Conservation (phyloP, 1,284 basidiomycete genomes). For the Moesziomyces sp. region DNA sequence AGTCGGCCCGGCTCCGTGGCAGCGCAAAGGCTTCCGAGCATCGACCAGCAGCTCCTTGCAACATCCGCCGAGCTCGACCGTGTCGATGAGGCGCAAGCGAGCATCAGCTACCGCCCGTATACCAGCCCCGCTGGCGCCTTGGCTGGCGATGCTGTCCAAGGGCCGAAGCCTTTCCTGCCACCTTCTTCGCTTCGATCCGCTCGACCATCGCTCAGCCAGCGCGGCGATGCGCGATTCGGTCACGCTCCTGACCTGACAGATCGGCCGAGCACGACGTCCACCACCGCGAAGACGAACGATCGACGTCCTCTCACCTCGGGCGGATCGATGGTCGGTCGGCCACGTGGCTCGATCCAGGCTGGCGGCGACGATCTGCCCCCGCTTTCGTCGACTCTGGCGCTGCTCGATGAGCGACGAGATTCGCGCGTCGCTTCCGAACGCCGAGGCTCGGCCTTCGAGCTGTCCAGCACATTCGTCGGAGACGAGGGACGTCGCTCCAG, state of each 20-base stretch:
- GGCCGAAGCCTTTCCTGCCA: conserved; percentile 32
- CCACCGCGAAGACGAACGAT: conserved; percentile 15
- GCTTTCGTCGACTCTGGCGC: conserved; percentile 26
- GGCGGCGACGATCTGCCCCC: conserved; percentile 27
- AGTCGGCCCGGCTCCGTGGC: conserved; percentile 31
- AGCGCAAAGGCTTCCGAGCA: conserved; percentile 41
- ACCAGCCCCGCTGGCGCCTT: conserved; percentile 46
- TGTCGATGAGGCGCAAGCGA: conserved; percentile 23
- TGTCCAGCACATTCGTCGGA: conserved; percentile 6
- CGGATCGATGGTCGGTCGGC: conserved; percentile 19
- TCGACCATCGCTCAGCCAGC: conserved; percentile 26
- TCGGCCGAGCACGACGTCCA: conserved; percentile 9
- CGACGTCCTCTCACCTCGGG: conserved; percentile 42
- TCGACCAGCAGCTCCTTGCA: conserved; percentile 47
- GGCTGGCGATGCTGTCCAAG: conserved; percentile 12
- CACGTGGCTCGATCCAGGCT: conserved; percentile 17
- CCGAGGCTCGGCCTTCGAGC: conserved; percentile 27
- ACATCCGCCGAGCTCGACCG: conserved; percentile 33
- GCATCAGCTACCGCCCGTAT: conserved; percentile 27
- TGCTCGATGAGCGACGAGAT: conserved; percentile 31
- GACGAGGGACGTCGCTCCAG: conserved; percentile 11
- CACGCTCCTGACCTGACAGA: conserved; percentile 17
- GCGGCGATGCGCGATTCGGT: conserved; percentile 20
- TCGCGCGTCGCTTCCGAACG: conserved; percentile 19
- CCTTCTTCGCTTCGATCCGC: conserved; percentile 36